Base-by-base conservation (phyloP, 140 eudicot genomes). In the Senecio squalidus region DNA sequence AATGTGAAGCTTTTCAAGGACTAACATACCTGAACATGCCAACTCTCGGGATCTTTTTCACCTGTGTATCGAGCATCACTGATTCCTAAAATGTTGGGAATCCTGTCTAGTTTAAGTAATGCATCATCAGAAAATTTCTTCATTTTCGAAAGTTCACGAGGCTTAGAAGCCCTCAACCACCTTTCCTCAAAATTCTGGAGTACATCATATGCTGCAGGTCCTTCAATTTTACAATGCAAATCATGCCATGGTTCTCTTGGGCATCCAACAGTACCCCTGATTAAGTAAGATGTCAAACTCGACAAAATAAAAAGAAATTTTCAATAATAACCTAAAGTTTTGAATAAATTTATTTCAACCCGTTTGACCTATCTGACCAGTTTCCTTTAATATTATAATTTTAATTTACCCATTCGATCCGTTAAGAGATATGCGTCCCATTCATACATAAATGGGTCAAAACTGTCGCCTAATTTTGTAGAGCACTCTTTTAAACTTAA, bases 201-300 rank as follows among this genome's bases (percentile, higher is more conserved):
- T n/a, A 88, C 69, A 49, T 88, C 96, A 33, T 74, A 85, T 21
- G 96, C 94, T 16, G 94, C 96, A 27, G 89, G 90, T 16, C 90
- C 94, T 63, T 88, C 94, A 24, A 88, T 75, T 40, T 68, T 70
- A 43, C 84, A 75, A 44, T 88, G 94, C 62, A 88, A 76, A 78
- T 88, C 96, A 72, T 88, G 96, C 94, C 96, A 84, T 55, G 96
- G 87, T 74, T 88, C 90, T 76, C 96, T 74, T 31, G 96, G 90
- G 62, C 93, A 83, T 21, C 96, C 96, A 36, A 41, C 51, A 3
- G 78, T 52, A 73, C 52, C 82, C 94, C 94, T 88, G 58, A 2
- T 5, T 6, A 17, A 20, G 62, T 30, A 20, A 50, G 3, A 40
- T 50, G 54, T 50, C 47, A 26, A 15, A 18, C 21, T 15, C 8